phyloP scores from a whole-genome alignment of 2,329 filamentous ascomycete species.

The Pestalotiopsis sp. region DNA sequence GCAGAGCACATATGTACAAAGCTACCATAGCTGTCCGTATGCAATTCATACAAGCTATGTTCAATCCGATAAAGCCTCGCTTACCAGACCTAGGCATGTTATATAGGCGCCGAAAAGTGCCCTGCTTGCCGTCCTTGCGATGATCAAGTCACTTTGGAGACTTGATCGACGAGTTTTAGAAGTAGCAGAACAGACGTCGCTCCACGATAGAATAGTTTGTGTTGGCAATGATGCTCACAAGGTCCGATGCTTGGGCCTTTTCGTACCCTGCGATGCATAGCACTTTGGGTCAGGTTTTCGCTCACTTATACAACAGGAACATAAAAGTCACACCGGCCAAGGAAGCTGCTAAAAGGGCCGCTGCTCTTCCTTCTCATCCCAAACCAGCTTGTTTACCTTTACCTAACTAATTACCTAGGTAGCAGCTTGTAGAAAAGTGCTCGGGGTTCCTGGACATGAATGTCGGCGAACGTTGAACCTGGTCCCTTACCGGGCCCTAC shows the following conservation, averaged over 20 bases:
- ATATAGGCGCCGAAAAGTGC: neutral
- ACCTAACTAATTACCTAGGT: no score
- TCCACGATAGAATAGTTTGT: neutral
- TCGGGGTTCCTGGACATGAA: neutral
- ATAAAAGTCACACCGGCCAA: neutral
- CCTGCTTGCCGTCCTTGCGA: neutral
- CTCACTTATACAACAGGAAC: neutral
- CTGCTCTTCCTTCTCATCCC: neutral
- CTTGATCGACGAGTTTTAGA: neutral
- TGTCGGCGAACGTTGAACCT: neutral
- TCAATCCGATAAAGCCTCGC: neutral
- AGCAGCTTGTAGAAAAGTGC: neutral
- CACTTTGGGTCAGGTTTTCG: neutral
- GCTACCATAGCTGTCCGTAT: neutral
- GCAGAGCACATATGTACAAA: neutral
- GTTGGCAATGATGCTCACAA: no score
- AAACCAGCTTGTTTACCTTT: neutral
- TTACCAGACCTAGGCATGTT: neutral
- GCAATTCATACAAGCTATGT: neutral
- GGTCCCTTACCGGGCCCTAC: neutral
- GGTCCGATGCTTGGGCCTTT: no score
- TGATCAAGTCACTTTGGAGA: neutral
- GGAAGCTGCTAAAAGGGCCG: neutral
- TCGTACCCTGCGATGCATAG: neutral
- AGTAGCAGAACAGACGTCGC: neutral